Evolutionary conservation across 2,329 filamentous ascomycete species (phyloP).

Genomic region (Aspergillus arachidicola): DNA sequence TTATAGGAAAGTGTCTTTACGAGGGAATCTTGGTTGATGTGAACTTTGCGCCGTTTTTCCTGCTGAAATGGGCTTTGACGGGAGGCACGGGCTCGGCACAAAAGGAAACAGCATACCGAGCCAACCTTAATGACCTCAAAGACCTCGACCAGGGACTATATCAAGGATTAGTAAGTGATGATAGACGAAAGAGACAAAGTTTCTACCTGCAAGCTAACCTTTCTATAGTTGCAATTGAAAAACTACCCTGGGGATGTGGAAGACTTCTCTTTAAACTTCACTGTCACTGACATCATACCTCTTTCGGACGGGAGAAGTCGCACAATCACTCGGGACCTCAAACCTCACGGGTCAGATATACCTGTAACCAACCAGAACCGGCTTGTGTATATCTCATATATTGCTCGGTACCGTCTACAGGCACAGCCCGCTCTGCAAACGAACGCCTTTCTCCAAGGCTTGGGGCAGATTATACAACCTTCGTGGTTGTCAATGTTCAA

Average conservation of each 20-base stretch:
- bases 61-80: constrained; percentile 89
- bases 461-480: constrained; percentile 85
- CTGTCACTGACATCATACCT: constrained; percentile 71
- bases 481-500: constrained; percentile 99
- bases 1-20: constrained; percentile 96
- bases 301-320: constrained; percentile 56
- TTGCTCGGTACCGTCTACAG: constrained; percentile 83
- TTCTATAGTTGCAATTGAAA: constrained; percentile 65
- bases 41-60: constrained; percentile 90
- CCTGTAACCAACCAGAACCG: constrained; percentile 89
- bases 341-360: constrained; percentile 73
- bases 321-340: constrained; percentile 73
- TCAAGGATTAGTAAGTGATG: constrained; percentile 68
- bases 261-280: constrained; percentile 84
- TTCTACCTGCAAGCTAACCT: constrained; percentile 7
- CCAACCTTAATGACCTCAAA: constrained; percentile 91
- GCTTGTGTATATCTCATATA: constrained; percentile 89
- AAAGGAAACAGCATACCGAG: constrained; percentile 74
- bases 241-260: constrained; percentile 81
- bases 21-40: constrained; percentile 95
- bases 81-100: constrained; percentile 65
- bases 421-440: constrained; percentile 81
- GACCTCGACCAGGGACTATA: constrained; percentile 92
- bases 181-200: background rate
- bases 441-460: constrained; percentile 80